Base-by-base conservation (phyloP, 768 basidiomycete species). In the Lanmaoa pseudosensibilis region DNA sequence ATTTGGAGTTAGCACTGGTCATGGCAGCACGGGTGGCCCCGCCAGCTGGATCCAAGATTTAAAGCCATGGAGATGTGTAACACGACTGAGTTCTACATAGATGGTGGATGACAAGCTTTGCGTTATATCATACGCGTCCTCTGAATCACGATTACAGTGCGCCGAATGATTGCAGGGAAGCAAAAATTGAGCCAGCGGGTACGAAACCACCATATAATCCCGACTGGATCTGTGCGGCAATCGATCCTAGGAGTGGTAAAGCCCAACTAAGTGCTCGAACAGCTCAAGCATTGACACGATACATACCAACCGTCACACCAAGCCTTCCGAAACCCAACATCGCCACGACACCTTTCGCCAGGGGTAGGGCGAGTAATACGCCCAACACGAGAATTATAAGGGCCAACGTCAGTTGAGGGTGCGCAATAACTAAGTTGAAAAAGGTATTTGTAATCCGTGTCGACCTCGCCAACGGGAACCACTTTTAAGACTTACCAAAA, bases 91-190 rank as follows among this genome's bases (percentile, higher is more conserved):
- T 19, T 19, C 9, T 47, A 23, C 21, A n/a, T 25, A 34, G 16
- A 15, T 15, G 13, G n/a, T 13, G 11, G 8, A 21, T 15, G 9
- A 33, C 34, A 15, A 19, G 10, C 15, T 30, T 36, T 25, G 39
- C n/a, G n/a, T n/a, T n/a, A n/a, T n/a, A n/a, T n/a, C 5, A 36
- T 5, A 11, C 32, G 2, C 6, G 19, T 9, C 30, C 6, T 7
- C 21, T 36, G 10, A 19, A 25, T 25, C 13, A 49, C 25, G 19
- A 25, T 25, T n/a, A 49, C 25, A 13, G 3, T 1, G 62, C 51
- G 0, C 64, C 61, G 7, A 54, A 46, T 0, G 57, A 66, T 1
- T 66, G 65, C 0, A 63, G 5, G 9, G 3, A 1, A 1, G 64
- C 5, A 30, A 66, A 65, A 0, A 53, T 0, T 0, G 61, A 64